A percentile compares a stretch with the other conserved stretches of the same genome.
Evolutionary conservation across 140 eudicot species (phyloP).

Genomic region (Oenanthe javanica): DNA sequence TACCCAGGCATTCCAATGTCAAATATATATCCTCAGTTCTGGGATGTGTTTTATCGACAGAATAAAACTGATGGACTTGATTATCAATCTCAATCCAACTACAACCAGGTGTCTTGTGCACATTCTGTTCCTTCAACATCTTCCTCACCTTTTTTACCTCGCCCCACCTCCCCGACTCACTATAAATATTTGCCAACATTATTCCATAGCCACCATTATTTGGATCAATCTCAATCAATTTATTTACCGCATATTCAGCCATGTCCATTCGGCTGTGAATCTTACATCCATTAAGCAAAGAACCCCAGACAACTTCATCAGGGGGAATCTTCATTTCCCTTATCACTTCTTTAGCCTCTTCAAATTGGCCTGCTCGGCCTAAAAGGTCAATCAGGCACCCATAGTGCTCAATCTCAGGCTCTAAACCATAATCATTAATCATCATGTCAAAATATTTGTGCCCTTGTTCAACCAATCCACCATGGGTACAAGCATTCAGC

Average conservation of each 20-base stretch:
- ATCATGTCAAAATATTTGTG: constrained; percentile 48
- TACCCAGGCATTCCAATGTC: constrained; percentile 35
- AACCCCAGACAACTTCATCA: constrained; percentile 83
- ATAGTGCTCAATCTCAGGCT: constrained; percentile 72
- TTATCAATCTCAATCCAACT: constrained; percentile 85
- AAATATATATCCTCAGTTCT: constrained; percentile 51
- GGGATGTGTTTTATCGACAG: constrained; percentile 64
- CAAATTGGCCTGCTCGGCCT: constrained; percentile 60
- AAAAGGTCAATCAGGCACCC: constrained; percentile 74
- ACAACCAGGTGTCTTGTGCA: constrained; percentile 67
- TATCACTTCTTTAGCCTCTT: constrained; percentile 65
- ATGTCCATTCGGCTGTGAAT: constrained; percentile 57
- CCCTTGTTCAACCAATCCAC: constrained; percentile 67
- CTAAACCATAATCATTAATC: constrained; percentile 37
- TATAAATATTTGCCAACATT: constrained; percentile 76
- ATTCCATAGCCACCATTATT: constrained; percentile 60
- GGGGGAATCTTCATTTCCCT: constrained; percentile 52
- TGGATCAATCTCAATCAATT: constrained; percentile 55
- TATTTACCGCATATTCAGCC: constrained; percentile 69
- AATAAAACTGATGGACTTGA: constrained; percentile 61
- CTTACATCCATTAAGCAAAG: constrained; percentile 77
- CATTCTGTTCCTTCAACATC: constrained; percentile 42
- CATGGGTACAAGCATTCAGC: constrained; percentile 74
- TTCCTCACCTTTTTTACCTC: constrained; percentile 55
- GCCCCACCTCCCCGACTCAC: constrained; percentile 74